Percentiles rank a stretch among this genome's conserved stretches.
phyloP scores from a whole-genome alignment of 2,329 filamentous ascomycete species.

The Talaromyces sp. region DNA sequence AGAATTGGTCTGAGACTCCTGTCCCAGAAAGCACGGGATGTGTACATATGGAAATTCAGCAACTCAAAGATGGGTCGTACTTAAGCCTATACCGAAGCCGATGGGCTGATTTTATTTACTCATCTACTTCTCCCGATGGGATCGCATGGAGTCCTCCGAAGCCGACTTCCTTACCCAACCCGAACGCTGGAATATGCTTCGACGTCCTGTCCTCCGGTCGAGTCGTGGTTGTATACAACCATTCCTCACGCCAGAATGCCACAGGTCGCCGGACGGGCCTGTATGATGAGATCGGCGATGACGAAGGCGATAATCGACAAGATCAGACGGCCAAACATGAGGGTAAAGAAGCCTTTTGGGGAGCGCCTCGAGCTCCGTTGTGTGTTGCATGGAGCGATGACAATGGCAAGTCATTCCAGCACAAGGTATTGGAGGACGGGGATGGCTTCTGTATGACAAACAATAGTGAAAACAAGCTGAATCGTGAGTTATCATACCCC shows the following conservation, averaged over 20 bases:
- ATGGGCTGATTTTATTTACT: conserved; percentile 46
- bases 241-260: conserved; percentile 34
- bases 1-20: conserved; percentile 40
- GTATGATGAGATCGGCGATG: conserved; percentile 46
- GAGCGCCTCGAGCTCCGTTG: conserved; percentile 34
- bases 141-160: conserved; percentile 39
- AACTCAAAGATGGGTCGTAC: conserved; percentile 28
- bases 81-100: conserved; percentile 44
- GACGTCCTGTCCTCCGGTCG: conserved; percentile 37
- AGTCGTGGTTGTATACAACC: conserved; percentile 42
- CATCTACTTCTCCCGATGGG: conserved; percentile 40
- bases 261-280: conserved; percentile 39
- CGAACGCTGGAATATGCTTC: conserved; percentile 45
- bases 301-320: conserved; percentile 36
- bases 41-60: conserved; percentile 47
- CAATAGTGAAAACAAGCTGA: conserved; percentile 41
- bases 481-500: conserved; percentile 46
- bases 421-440: conserved; percentile 42
- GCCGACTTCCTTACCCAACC: conserved; percentile 41
- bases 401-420: conserved; percentile 37
- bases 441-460: conserved; percentile 49
- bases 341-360: conserved; percentile 45
- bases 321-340: conserved; percentile 36
- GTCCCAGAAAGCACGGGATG: conserved; percentile 39
- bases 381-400: conserved; percentile 31